These are phyloP conservation scores for Xylaria longipes DNA, from an alignment of 495 filamentous ascomycete genomes.

Conservation along the genomic window DNA sequence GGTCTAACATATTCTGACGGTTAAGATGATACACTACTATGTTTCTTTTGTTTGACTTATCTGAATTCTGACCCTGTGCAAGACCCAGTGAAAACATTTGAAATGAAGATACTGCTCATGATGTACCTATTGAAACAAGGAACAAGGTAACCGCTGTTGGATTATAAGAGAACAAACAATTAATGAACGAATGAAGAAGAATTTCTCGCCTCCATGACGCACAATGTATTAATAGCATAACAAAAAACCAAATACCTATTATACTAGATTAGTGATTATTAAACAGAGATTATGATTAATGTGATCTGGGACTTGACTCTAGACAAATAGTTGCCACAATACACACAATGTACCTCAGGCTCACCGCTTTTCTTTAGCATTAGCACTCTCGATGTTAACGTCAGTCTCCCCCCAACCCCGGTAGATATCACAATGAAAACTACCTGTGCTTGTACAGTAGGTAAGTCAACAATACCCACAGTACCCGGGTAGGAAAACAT, in stretches of 20 bases:
- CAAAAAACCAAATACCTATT: neutral
- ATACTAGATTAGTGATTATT: neutral
- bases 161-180: neutral
- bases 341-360: neutral
- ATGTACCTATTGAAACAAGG: too few species aligned
- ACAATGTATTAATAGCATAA: neutral
- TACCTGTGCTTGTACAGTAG: too few species aligned
- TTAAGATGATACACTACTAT: neutral
- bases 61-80: neutral
- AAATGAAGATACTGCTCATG: neutral
- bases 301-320: conserved; percentile 1
- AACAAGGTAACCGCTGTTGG: too few species aligned
- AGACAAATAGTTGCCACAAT: conserved; percentile 1
- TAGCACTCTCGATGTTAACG: neutral
- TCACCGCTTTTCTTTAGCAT: conserved; percentile 5
- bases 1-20: neutral
- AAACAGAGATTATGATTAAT: neutral
- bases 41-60: neutral
- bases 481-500: neutral
- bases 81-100: neutral
- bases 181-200: neutral
- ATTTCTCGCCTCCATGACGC: neutral
- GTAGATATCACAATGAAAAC: too few species aligned
- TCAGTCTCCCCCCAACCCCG: neutral
- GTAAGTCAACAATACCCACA: neutral